Evolutionary conservation across 306 rosid species (phyloP), one percentile per base, ranked within the genome.

Genomic region (Casuarina equisetifolia): DNA sequence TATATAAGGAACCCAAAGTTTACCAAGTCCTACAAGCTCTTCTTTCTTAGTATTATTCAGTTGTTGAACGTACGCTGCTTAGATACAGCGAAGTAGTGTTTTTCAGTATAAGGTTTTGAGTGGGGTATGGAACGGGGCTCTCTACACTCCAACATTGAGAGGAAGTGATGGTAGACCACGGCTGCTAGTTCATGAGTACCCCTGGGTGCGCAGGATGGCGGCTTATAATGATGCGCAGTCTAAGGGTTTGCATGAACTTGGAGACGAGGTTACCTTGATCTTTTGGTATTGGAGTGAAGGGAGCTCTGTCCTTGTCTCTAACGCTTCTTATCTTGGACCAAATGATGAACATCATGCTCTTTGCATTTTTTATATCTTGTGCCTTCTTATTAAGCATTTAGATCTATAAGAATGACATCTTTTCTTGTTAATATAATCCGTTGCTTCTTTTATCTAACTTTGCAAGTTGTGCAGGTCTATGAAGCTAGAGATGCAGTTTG

Each of bases 221-320:
- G 1, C 4, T 20, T 0, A 35, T 2, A 46, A 1, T 2, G 0
- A 1, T n/a, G 74, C 69, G 73, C 78, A 77, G 72, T 40, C 85
- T 73, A 82, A 49, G 78, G 90, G 91, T 90, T 55, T 85, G 88
- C 90, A 87, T 90, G 94, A 85, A 76, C 6, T 86, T 46, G 90
- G 94, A 85, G 91, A 85, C 82, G 82, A 76, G 78, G 81, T 72
- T 84, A 5, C 74, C 82, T 73, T 90, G 81, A 86, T 88, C 84
- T 64, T 90, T 86, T 83, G 78, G 89, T 75, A 79, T 90, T 88
- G 92, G 95, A 86, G 92, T 90, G 92, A 90, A 90, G 90, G 90
- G 90, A 88, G 92, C 87, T 90, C 82, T 42, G 19, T 40, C 12
- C 4, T 12, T 48, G n/a, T 5, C 10, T 20, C 19, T 43, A 32